phyloP scores from a whole-genome alignment of 768 basidiomycete species.

The Glaciozyma martinii region DNA sequence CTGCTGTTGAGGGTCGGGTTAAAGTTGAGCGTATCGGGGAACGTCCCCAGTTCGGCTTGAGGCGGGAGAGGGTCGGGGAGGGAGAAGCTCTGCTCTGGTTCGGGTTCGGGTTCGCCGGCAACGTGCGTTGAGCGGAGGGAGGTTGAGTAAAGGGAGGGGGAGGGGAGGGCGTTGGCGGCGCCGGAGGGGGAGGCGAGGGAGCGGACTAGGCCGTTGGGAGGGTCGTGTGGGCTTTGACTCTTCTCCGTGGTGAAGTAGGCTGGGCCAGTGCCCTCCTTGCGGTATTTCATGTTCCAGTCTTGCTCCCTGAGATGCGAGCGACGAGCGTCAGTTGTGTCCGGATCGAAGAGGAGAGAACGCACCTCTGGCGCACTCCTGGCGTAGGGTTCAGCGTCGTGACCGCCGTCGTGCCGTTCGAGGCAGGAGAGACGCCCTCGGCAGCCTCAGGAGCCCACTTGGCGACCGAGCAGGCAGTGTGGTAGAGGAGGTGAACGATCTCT shows the following conservation, averaged over 20 bases:
- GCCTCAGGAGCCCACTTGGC: constrained; percentile 20
- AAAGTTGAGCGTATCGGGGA: not conserved
- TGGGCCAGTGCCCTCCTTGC: constrained; percentile 20
- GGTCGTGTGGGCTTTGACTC: constrained; percentile 8
- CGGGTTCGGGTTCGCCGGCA: not conserved
- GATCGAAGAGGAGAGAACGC: too few species aligned
- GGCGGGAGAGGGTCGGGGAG: not conserved
- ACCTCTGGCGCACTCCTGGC: constrained; percentile 23
- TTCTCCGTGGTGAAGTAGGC: constrained; percentile 15
- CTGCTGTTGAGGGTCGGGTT: not conserved
- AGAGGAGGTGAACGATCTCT: constrained; percentile 34
- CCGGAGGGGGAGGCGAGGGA: constrained; percentile 8
- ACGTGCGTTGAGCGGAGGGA: constrained; percentile 25
- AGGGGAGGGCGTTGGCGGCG: not conserved
- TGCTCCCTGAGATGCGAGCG: constrained; percentile 1
- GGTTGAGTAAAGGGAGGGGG: constrained; percentile 12
- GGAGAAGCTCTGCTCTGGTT: not conserved
- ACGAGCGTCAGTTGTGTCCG: not conserved
- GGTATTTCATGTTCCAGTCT: constrained; percentile 26
- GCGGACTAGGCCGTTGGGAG: constrained; percentile 15
- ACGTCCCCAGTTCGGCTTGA: not conserved
- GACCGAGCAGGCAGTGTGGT: constrained; percentile 23
- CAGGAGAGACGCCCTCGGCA: constrained; percentile 22
- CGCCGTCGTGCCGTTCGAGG: constrained; percentile 16
- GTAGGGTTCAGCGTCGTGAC: constrained; percentile 30